Base-by-base conservation (phyloP, 1,284 basidiomycete genomes). In the Pseudozyma tsukubaensis region DNA sequence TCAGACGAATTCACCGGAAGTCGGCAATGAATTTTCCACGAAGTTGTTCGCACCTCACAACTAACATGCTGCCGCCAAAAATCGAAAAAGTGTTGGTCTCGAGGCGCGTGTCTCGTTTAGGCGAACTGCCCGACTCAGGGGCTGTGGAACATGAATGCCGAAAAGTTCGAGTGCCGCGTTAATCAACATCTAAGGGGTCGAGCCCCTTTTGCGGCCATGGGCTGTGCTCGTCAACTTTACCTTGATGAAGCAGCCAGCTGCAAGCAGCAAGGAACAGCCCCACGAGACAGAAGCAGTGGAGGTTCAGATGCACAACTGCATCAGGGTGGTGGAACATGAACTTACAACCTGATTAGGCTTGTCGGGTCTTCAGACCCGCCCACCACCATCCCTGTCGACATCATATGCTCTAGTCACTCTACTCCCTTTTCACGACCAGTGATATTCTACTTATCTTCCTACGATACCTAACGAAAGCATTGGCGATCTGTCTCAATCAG, bases 141-240 rank as follows among this genome's bases (percentile, higher is more conserved):
- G 61, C 24, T 29, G 24, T 19, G 32, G 24, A 18, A 52, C 40
- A 24, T n/a, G 29, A 40, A 13, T 36, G 18, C 50, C 32, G 13
- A n/a, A 39, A n/a, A 39, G 37, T 18, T 50, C 16, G 19, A 4
- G 37, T 13, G 35, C 14, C 18, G 42, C 21, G 48, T 57, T 52
- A n/a, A 59, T 66, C 63, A 66, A 66, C 63, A 66, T 66, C 63
- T 66, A 66, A 42, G 63, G 51, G 63, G 21, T 52, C 44, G 8
- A 13, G 35, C 39, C 45, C 50, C 42, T 50, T 40, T 58, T 9
- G n/a, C 44, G 29, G 40, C 29, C 39, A 29, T 21, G 21, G 55
- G 61, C 61, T 63, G 61, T 57, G 55, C 55, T 50, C 8, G 19
- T 35, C 32, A 34, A 11, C 16, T 18, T 18, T 18, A 7, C n/a